Percentiles rank a stretch among this genome's conserved stretches.
Evolutionary conservation across 768 basidiomycete genomes (phyloP).

Genomic region (Suillus decipiens): DNA sequence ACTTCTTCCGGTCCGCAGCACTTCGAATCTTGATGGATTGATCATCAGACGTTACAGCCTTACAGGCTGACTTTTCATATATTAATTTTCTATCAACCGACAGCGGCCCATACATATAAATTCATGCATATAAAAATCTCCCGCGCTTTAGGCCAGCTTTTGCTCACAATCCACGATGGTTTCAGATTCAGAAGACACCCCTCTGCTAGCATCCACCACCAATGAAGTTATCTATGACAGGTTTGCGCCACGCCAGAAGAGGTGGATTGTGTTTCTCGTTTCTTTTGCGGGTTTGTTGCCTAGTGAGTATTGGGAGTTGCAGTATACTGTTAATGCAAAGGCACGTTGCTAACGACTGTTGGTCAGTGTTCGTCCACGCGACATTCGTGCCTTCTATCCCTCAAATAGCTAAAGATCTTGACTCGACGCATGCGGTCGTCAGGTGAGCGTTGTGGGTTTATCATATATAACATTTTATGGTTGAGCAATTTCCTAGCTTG

Average conservation of each 20-base stretch:
- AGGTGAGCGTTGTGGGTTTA: constrained; percentile 36
- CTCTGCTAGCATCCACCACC: not conserved
- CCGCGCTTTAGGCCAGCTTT: not conserved
- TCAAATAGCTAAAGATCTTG: constrained; percentile 60
- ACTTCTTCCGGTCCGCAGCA: too few species aligned
- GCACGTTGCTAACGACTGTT: not conserved
- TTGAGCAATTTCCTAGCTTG: constrained; percentile 33
- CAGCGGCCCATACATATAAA: too few species aligned
- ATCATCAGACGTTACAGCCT: too few species aligned
- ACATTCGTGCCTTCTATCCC: constrained; percentile 72
- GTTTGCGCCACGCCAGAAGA: constrained; percentile 52
- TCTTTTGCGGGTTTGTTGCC: constrained; percentile 60
- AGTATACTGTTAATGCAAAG: not conserved
- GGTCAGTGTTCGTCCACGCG: constrained; percentile 62
- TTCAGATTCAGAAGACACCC: constrained; percentile 4
- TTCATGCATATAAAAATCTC: not conserved
- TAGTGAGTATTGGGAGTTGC: constrained; percentile 39
- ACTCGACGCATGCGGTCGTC: constrained; percentile 54
- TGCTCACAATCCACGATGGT: not conserved
- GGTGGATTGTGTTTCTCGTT: constrained; percentile 52
- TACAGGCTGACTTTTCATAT: too few species aligned
- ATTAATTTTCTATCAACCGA: too few species aligned
- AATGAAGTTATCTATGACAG: constrained; percentile 22
- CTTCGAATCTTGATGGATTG: too few species aligned
- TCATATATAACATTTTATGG: not conserved